A percentile compares a stretch with the other conserved stretches of the same genome.
Conservation (phyloP, 75 land plant species). For the Larix kaempferi region DNA sequence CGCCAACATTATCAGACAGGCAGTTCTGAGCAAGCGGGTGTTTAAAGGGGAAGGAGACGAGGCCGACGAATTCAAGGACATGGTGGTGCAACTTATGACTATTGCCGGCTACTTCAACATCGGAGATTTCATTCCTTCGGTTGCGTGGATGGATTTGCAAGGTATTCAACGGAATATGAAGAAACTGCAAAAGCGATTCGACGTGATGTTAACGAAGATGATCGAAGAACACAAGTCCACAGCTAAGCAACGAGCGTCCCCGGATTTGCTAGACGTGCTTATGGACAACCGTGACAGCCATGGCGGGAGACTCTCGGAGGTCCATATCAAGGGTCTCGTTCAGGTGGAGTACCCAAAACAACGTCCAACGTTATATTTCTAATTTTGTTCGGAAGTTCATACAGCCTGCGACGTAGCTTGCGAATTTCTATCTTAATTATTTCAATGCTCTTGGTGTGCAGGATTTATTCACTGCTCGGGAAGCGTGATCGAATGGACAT, state of each 20-base stretch:
- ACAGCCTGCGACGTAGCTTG: too few species aligned
- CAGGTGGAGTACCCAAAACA: too few species aligned
- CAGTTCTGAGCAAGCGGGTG: constrained; percentile 3
- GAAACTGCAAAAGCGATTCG: constrained; percentile 19
- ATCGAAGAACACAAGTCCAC: constrained; percentile 25
- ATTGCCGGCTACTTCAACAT: constrained; percentile 3
- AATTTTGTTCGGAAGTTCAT: too few species aligned
- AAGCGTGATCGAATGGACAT: constrained; percentile 19
- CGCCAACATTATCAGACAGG: constrained; percentile 35
- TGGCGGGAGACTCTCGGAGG: constrained; percentile 10
- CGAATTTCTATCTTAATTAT: too few species aligned
- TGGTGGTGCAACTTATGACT: not conserved
- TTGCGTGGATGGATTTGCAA: constrained; percentile 11
- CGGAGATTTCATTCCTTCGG: constrained; percentile 9
- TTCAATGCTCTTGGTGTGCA: not conserved
- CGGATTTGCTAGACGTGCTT: constrained; percentile 27
- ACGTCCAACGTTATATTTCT: too few species aligned
- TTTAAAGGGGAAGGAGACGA: not conserved
- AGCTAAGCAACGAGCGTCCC: constrained; percentile 6
- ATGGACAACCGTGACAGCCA: not conserved
- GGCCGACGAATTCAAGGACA: not conserved
- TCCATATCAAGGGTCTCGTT: constrained; percentile 26
- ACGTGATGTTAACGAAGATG: constrained; percentile 21
- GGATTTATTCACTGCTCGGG: constrained; percentile 13
- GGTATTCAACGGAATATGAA: constrained; percentile 10